A percentile compares a stretch with the other conserved stretches of the same genome.
These are phyloP conservation scores for Trichocladium antarcticum DNA, from an alignment of 495 filamentous ascomycete genomes.

Conservation along the genomic window DNA sequence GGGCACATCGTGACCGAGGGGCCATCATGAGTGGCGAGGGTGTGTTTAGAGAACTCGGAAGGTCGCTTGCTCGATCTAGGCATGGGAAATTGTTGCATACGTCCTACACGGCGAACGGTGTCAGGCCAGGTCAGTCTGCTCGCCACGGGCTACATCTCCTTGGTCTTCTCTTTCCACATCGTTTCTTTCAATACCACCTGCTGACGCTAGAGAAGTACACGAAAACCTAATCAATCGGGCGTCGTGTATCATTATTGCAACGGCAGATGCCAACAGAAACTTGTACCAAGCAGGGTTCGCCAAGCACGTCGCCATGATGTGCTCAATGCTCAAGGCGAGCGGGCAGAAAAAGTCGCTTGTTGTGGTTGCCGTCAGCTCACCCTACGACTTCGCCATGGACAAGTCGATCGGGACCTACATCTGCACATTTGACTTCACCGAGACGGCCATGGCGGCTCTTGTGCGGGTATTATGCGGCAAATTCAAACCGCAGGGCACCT, in stretches of 20 bases:
- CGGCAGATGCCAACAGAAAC: conserved; percentile 82
- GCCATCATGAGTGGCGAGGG: conserved; percentile 79
- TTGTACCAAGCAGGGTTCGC: conserved; percentile 84
- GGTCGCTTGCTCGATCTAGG: conserved; percentile 67
- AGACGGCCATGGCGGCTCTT: conserved; percentile 72
- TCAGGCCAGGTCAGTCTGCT: conserved; percentile 48
- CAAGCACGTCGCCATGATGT: conserved; percentile 90
- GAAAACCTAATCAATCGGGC: conserved; percentile 82
- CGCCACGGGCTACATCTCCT: background rate
- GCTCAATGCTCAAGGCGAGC: conserved; percentile 45
- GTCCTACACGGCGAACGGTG: conserved; percentile 81
- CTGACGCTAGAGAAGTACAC: conserved; percentile 44
- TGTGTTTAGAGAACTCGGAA: conserved; percentile 73
- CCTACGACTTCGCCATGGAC: conserved; percentile 93
- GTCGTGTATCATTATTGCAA: conserved; percentile 73
- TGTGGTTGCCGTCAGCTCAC: conserved; percentile 82
- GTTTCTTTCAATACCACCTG: background rate
- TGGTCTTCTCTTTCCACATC: background rate
- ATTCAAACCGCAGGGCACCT: conserved; percentile 53
- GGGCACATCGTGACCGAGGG: conserved; percentile 45
- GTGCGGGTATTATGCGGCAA: conserved; percentile 75
- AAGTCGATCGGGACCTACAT: conserved; percentile 75
- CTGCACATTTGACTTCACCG: conserved; percentile 90
- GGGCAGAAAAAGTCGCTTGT: conserved; percentile 61
- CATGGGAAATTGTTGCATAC: conserved; percentile 78